Conservation (phyloP, 2,329 filamentous ascomycete genomes). For the Claviceps paspali region DNA sequence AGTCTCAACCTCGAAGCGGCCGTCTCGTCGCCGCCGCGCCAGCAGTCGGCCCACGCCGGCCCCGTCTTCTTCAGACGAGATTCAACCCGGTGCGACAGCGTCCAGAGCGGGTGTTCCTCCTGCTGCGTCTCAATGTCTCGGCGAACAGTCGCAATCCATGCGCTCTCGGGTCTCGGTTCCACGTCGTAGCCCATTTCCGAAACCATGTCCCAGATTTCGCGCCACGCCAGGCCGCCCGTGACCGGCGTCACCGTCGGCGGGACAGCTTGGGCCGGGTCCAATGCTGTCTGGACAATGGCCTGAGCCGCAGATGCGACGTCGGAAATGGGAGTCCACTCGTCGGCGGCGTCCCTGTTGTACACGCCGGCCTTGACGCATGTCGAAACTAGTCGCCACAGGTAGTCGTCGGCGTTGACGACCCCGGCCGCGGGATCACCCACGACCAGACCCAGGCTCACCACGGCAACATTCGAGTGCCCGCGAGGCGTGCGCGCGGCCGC, state of each 20-base stretch:
- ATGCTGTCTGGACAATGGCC: constrained; percentile 3
- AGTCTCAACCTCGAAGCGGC: neutral
- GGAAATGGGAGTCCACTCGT: constrained; percentile 4
- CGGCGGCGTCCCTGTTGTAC: constrained; percentile 6
- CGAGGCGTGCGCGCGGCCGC: constrained; percentile 6
- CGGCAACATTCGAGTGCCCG: neutral
- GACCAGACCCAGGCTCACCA: constrained; percentile 6
- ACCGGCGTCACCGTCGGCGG: neutral
- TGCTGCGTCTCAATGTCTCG: neutral
- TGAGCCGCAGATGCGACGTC: constrained; percentile 6
- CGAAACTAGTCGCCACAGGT: constrained; percentile 9
- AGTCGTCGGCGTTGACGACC: constrained; percentile 10
- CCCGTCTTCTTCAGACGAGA: too few relatives aligned
- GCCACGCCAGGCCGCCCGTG: constrained; percentile 4
- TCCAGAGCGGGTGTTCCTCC: neutral
- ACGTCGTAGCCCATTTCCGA: constrained; percentile 2
- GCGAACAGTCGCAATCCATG: constrained; percentile 6
- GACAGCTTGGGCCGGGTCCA: neutral
- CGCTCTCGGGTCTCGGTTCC: neutral
- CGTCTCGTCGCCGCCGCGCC: neutral
- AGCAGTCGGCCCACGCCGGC: neutral
- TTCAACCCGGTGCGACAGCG: neutral
- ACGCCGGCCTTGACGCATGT: constrained; percentile 7
- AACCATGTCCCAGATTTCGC: constrained; percentile 4
- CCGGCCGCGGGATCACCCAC: constrained; percentile 9